Percentiles rank a stretch among this genome's conserved stretches.
Conservation (phyloP, 1,284 basidiomycete species). For the Trichosporon coremiiforme region DNA sequence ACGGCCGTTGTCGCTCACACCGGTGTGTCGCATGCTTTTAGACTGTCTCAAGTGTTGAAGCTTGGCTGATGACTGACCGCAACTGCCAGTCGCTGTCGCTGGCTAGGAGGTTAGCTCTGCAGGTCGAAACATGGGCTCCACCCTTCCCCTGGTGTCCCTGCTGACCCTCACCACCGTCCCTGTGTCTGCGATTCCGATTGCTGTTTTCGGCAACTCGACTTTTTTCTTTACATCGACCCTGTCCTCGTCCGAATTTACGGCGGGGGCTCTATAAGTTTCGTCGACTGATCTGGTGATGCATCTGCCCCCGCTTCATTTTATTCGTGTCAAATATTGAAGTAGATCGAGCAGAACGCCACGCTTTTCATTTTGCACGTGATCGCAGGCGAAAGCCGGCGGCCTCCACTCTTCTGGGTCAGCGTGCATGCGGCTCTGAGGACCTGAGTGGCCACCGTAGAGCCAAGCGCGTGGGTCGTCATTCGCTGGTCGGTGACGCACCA, state of each 20-base stretch:
- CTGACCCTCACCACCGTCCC: not conserved
- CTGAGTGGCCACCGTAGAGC: conserved; percentile 13
- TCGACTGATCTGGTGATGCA: not conserved
- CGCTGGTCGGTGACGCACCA: conserved; percentile 11
- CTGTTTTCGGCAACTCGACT: conserved; percentile 1
- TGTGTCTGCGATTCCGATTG: not conserved
- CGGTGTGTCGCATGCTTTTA: no score
- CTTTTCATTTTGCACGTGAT: not conserved
- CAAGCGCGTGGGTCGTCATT: conserved; percentile 11
- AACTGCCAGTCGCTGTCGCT: no score
- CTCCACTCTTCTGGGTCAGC: conserved; percentile 6
- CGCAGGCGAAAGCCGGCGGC: conserved; percentile 6
- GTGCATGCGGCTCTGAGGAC: conserved; percentile 1
- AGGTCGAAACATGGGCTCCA: conserved; percentile 9
- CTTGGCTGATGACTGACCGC: no score
- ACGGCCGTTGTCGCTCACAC: not conserved
- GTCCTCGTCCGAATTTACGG: not conserved
- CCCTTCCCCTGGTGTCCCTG: conserved; percentile 8
- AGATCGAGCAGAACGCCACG: not conserved
- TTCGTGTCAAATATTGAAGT: not conserved
- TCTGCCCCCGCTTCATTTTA: not conserved
- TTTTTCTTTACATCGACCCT: not conserved
- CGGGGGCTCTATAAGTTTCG: conserved; percentile 5
- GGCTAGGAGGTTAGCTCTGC: not conserved
- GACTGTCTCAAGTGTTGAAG: no score